Evolutionary conservation across 129 eudicot species (phyloP).

Genomic region (Ambrosia artemisiifolia): DNA sequence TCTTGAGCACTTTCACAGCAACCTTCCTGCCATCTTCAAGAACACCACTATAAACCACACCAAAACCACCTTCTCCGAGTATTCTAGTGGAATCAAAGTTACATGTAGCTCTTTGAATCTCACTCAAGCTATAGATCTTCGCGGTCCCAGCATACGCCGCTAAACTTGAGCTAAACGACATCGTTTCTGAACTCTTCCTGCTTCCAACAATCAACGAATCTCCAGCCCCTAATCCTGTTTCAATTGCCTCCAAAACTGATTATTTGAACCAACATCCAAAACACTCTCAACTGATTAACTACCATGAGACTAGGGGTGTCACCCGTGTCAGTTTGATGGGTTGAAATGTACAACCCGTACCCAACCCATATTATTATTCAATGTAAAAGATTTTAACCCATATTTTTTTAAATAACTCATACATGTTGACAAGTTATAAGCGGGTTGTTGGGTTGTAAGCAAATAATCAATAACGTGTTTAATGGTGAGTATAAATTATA

Average conservation of each 20-base stretch:
- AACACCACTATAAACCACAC: slow-evolving; percentile 75
- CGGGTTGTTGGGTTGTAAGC: no score
- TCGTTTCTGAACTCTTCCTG: slow-evolving; percentile 53
- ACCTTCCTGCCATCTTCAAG: slow-evolving; percentile 76
- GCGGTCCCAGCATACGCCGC: slow-evolving; percentile 71
- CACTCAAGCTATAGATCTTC: slow-evolving; percentile 64
- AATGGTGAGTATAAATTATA: no score
- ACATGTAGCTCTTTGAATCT: slow-evolving; percentile 73
- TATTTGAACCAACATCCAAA: neutral
- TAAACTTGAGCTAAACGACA: slow-evolving; percentile 71
- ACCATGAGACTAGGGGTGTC: no score
- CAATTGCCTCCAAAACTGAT: neutral
- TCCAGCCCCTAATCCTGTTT: slow-evolving; percentile 47
- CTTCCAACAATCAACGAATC: slow-evolving; percentile 61
- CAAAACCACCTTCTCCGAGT: slow-evolving; percentile 98
- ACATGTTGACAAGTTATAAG: no score
- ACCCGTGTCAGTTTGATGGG: no score
- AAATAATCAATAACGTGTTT: no score
- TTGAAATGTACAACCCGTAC: no score
- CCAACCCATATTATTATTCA: no score
- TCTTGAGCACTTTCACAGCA: slow-evolving; percentile 87
- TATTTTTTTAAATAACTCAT: no score
- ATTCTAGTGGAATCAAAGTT: slow-evolving; percentile 53
- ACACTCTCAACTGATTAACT: neutral
- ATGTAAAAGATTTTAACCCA: no score